Evolutionary conservation across 371 early-diverging fungal genomes (phyloP), one percentile per base, ranked within the genome.

Genomic region (Apophysomyces ossiformis): DNA sequence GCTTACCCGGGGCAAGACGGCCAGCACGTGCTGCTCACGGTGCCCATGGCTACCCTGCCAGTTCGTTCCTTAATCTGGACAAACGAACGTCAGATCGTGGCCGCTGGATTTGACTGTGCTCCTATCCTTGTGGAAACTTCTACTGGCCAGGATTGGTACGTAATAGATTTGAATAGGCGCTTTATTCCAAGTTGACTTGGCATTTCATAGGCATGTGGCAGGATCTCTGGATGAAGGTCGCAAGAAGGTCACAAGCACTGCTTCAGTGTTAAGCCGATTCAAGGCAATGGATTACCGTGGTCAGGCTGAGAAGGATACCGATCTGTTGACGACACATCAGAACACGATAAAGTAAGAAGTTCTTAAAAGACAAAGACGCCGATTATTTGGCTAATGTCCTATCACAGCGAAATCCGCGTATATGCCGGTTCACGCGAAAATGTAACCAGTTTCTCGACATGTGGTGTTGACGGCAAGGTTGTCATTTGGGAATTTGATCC

Each of bases 51-150:
- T 37, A 80, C 79, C 37, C 84, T 98, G 26, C 98, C 99, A 5
- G 87, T 92, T 74, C 77, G 92, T 36, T 86, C 92, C 37, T 68
- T 95, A 37, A 65, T 92, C 44, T 98, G 95, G 90, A 72, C 91
- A 32, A 88, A 87, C 44, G 94, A 92, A 68, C 73, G 75, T 43
- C 85, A 87, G 47, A 87, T 97, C 61, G 86, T 97, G 7, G 96
- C 92, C 18, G 94, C 90, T 21, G 99, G 99, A 13, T 95, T 94
- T 72, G 97, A 98, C 74, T 97, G 96, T 80, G 89, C 89, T 12
- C 99, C 99, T 1, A 86, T 90, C 67, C 75, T 96, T 54, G 91
- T 86, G 70, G 86, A 88, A 65, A 85, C 82, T 41, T 70, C 69
- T 16, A 74, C 85, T 68, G 85, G 81, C n/a, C 73, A 77, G 63